These are phyloP conservation scores for Phaseolus lunatus DNA, from an alignment of 306 rosid genomes.

Conservation along the genomic window DNA sequence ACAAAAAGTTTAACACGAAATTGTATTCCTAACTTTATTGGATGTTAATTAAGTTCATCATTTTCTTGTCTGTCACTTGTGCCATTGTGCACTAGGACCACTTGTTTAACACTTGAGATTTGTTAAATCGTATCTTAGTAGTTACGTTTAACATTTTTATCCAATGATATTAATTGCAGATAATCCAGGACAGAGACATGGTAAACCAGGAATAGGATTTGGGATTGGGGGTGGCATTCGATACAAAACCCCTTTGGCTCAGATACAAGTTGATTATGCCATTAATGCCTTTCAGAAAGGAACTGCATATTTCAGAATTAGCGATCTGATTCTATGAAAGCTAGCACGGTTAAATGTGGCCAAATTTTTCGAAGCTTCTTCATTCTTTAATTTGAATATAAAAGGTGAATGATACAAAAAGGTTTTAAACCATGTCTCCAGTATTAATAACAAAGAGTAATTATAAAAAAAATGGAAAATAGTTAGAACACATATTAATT, in stretches of 20 bases:
- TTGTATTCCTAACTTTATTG: no score
- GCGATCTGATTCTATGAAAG: constrained; percentile 52
- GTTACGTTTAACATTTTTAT: not conserved
- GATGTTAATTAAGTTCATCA: no score
- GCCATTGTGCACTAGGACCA: not conserved
- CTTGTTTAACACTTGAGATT: not conserved
- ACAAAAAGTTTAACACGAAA: no score
- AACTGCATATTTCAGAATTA: constrained; percentile 65
- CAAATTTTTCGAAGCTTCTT: not conserved
- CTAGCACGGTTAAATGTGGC: not conserved
- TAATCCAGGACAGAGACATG: constrained; percentile 67
- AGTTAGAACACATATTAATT: no score
- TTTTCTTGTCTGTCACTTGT: no score
- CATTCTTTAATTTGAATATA: not conserved
- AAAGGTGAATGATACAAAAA: not conserved
- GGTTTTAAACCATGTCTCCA: not conserved
- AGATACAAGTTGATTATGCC: constrained; percentile 62
- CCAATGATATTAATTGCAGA: constrained; percentile 74
- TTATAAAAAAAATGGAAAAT: no score
- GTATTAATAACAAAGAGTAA: no score
- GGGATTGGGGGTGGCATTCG: constrained; percentile 72
- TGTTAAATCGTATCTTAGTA: not conserved
- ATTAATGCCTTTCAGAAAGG: constrained; percentile 63
- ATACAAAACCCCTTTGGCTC: constrained; percentile 60
- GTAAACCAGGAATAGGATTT: constrained; percentile 75